phyloP scores from a whole-genome alignment of 192 early-diverging fungal species.

The Coemansia sp. region DNA sequence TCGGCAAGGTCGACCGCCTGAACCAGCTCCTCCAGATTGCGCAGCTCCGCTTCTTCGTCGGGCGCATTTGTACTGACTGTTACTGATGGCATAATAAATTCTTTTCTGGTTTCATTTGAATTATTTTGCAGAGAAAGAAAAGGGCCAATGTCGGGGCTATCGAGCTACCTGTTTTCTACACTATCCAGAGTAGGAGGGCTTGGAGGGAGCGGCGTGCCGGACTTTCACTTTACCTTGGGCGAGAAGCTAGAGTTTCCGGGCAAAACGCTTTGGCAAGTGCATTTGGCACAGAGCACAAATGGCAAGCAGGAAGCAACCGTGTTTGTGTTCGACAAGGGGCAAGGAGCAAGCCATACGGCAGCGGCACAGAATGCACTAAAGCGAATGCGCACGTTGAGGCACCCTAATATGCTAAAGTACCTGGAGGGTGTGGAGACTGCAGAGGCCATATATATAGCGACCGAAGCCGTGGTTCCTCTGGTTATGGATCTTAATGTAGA shows the following conservation, averaged over 20 bases:
- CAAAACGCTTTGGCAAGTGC: constrained; percentile 63
- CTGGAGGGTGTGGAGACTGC: constrained; percentile 76
- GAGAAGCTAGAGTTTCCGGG: constrained; percentile 60
- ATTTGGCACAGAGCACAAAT: constrained; percentile 47
- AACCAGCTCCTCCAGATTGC: constrained; percentile 16
- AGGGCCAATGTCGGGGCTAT: constrained; percentile 31
- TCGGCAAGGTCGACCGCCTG: constrained; percentile 19
- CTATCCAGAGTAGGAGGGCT: constrained; percentile 42
- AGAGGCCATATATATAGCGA: constrained; percentile 80
- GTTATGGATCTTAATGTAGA: constrained; percentile 19
- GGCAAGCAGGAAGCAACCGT: constrained; percentile 69
- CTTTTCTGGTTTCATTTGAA: too few relatives aligned
- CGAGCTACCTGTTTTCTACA: constrained; percentile 45
- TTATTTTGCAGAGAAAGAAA: too few relatives aligned
- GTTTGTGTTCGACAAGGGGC: constrained; percentile 77
- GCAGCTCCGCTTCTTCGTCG: too few relatives aligned
- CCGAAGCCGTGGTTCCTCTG: constrained; percentile 79
- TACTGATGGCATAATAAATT: too few relatives aligned
- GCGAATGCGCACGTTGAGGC: constrained; percentile 82
- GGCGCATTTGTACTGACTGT: too few relatives aligned
- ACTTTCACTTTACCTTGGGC: constrained; percentile 67
- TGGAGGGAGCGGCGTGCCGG: constrained; percentile 58
- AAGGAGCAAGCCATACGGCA: constrained; percentile 65
- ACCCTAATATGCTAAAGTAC: constrained; percentile 83
- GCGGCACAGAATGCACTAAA: constrained; percentile 88